Base-by-base conservation (phyloP, 345 rosid species). In the Corchorus olitorius region DNA sequence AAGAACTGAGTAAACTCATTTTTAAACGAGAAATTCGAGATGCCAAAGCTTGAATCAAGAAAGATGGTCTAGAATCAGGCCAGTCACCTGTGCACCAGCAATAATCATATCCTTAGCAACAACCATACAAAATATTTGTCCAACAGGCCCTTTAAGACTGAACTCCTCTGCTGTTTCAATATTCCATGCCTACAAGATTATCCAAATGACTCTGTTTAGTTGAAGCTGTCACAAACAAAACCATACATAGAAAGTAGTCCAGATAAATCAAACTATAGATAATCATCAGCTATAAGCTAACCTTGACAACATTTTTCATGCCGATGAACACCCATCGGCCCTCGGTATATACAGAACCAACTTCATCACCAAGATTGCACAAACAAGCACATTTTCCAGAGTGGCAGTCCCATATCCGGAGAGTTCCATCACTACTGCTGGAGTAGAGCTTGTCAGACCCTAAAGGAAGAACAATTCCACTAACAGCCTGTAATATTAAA, bases 261-360 rank as follows among this genome's bases (percentile, higher is more conserved):
- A 8, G 20, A 0, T 62, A 54, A 17, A 34, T 66, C 50, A 65
- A 5, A 2, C 16, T 46, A 19, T 19, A 73, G 59, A 35, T 41
- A 35, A 37, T 41, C 3, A 45, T 48, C 15, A 20, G 9, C 4
- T 16, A 35, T 19, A 4, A 79, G 63, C 74, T 58, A 49, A 86
- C 93, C 92, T 89, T 88, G n/a, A 92, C 76, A 6, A 70, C 75
- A 72, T 87, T 83, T 17, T 81, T 88, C 78, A 92, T 74, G 80
- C 92, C 92, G 37, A 85, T 69, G 69, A 92, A 90, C 12, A 88
- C 81, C 97, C 97, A 90, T 9, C 85, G 76, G n/a, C 90, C 92
- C 77, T 85, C 90, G 39, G 81, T 84, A 4, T 83, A 82, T 59
- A 90, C 70, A 59, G 82, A 87, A 10, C 90, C 89, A 74, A 88